Base-by-base conservation (phyloP, 139 green algal genomes). In the Chlamydomonas asymmetrica region DNA sequence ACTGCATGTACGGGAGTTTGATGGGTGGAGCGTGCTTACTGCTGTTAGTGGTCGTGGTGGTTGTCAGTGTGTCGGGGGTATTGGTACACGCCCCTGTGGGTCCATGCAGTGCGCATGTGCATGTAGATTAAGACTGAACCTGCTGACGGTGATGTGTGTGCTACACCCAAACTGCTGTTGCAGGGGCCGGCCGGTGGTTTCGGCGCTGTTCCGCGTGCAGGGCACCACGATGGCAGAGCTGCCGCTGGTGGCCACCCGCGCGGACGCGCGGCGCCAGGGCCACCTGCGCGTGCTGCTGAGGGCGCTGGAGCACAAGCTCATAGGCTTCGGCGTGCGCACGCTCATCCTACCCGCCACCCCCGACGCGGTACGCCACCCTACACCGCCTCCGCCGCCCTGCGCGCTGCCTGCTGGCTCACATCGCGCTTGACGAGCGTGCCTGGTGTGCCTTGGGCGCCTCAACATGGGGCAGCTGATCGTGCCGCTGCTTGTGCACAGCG, bases 231-330 rank as follows among this genome's bases (percentile, higher is more conserved):
- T 96, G 63, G 94, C 93, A 5, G 93, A 98, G 88, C 79, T 98
- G 78, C 93, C 94, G 22, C 88, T 98, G 18, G 88, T 98, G 3
- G 94, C 94, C 25, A 98, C 94, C 0, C 78, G 80, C 32, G 63
- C 64, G n/a, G 76, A 83, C 29, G 87, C 87, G 22, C 80, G 94
- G 50, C 80, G 94, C 29, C 86, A 92, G 82, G 92, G 92, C 63
- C 91, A 96, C 75, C 88, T 84, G 13, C 73, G 87, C 16, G 87
- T 91, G 74, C 76, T 96, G 39, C 77, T 97, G 67, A 31, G 48
- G 18, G 82, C 60, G 0, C 73, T 78, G 45, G 38, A 71, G 35
- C 39, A 76, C 39, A 34, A 38, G 39, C 77, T 87, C 54, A 29
- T 77, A 1, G 20, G 23, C 1, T 67, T 88, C 60, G 82, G 81